Conservation (phyloP, 768 basidiomycete genomes). For the Tricholomella constricta region DNA sequence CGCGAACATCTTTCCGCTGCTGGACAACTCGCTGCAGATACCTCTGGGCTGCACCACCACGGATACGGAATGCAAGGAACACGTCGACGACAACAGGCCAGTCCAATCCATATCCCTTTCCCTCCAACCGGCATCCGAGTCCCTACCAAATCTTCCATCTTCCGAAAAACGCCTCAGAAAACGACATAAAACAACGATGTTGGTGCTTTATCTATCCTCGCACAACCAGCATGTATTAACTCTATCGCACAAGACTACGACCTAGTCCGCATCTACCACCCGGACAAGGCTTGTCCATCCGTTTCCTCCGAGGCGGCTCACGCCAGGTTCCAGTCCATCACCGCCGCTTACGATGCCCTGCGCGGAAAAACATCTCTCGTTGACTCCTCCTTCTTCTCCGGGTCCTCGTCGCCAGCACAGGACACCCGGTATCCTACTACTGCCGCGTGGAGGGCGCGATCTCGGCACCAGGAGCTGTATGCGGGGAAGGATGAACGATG, state of each 20-base stretch:
- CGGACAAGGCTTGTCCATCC: slow-evolving; percentile 54
- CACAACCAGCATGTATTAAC: slow-evolving; percentile 3
- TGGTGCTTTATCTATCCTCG: slow-evolving; percentile 21
- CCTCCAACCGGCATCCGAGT: slow-evolving; percentile 49
- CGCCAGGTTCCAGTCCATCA: slow-evolving; percentile 68
- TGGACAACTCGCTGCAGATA: background rate
- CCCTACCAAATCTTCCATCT: slow-evolving; percentile 69
- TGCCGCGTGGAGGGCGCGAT: slow-evolving; percentile 47
- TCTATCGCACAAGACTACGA: slow-evolving; percentile 59
- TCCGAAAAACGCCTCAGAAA: slow-evolving; percentile 49
- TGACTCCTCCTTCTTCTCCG: slow-evolving; percentile 8
- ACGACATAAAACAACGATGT: slow-evolving; percentile 63
- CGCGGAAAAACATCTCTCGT: slow-evolving; percentile 43
- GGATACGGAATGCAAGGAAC: background rate
- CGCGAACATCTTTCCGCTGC: background rate
- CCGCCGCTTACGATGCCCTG: slow-evolving; percentile 66
- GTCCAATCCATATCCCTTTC: slow-evolving; percentile 49
- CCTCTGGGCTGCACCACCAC: background rate
- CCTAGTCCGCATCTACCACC: slow-evolving; percentile 79
- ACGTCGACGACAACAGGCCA: background rate
- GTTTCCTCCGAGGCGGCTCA: slow-evolving; percentile 54
- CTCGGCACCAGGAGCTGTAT: slow-evolving; percentile 47
- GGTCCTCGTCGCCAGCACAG: slow-evolving; percentile 11
- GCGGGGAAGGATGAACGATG: slow-evolving; percentile 63
- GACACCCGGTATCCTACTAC: slow-evolving; percentile 33